Evolutionary conservation across 345 rosid genomes (phyloP).

Genomic region (Turritis glabra): DNA sequence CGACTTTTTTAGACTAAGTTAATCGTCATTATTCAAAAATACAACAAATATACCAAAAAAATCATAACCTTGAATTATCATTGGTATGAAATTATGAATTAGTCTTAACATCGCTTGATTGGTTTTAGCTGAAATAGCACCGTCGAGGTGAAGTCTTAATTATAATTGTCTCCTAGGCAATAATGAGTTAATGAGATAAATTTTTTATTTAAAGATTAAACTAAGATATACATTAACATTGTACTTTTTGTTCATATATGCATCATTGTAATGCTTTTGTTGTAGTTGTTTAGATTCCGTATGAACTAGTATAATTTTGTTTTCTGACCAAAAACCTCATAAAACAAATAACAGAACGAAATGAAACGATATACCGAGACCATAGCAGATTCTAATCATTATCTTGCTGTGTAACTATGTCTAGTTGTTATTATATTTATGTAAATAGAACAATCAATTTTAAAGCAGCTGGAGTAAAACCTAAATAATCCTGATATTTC

Average conservation of each 20-base stretch:
- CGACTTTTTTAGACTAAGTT: not conserved
- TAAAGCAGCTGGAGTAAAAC: constrained; percentile 1
- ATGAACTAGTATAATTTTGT: not conserved
- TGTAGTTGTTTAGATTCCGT: not conserved
- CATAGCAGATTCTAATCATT: not conserved
- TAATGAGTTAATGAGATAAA: too few species aligned
- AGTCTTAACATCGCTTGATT: constrained; percentile 20
- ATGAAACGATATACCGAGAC: not conserved
- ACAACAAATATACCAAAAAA: not conserved
- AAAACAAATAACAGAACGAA: not conserved
- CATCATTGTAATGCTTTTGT: too few species aligned
- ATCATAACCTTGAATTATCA: not conserved
- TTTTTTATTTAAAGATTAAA: too few species aligned
- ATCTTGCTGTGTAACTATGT: constrained; percentile 4
- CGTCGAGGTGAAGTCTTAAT: constrained; percentile 11
- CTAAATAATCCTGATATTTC: not conserved
- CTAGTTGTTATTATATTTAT: not conserved
- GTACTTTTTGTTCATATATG: too few species aligned
- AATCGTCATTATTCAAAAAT: not conserved
- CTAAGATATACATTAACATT: too few species aligned
- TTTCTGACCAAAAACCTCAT: not conserved
- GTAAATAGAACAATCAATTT: not conserved
- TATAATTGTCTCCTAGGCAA: constrained; percentile 13
- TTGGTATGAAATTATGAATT: not conserved
- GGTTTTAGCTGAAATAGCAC: not conserved